phyloP scores from a whole-genome alignment of 192 early-diverging fungal species.

The Chytriomyces hyalinus region DNA sequence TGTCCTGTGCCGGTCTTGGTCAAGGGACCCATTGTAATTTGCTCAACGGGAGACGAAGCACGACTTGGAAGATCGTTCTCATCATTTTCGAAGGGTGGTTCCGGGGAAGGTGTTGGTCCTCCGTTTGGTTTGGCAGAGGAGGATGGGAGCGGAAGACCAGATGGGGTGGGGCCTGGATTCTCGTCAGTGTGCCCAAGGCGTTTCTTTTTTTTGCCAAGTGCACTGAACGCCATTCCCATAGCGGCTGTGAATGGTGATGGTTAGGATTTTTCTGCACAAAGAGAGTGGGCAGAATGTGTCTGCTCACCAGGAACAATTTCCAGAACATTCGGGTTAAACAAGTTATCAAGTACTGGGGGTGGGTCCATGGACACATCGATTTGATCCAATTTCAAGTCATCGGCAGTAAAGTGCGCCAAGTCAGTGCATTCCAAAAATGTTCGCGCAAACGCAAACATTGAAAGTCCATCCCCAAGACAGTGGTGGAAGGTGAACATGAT shows the following conservation, averaged over 20 bases:
- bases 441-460: slow-evolving; percentile 48
- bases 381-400: slow-evolving; percentile 39
- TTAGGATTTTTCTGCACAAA: neutral
- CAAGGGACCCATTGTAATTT: slow-evolving; percentile 2
- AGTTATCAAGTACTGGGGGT: slow-evolving; percentile 54
- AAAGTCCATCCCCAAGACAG: slow-evolving; percentile 56
- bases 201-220: slow-evolving; percentile 29
- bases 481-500: slow-evolving; percentile 60
- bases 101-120: slow-evolving; percentile 15
- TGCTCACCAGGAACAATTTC: slow-evolving; percentile 50
- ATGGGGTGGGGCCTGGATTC: neutral
- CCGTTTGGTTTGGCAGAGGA: neutral
- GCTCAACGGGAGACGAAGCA: slow-evolving; percentile 5
- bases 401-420: slow-evolving; percentile 37
- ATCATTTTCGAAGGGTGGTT: neutral
- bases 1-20: neutral
- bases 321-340: slow-evolving; percentile 48
- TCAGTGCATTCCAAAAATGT: slow-evolving; percentile 38
- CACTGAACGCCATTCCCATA: slow-evolving; percentile 34
- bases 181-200: slow-evolving; percentile 11
- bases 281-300: neutral
- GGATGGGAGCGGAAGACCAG: neutral
- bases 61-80: slow-evolving; percentile 8
- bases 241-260: slow-evolving; percentile 13
- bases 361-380: slow-evolving; percentile 35